These are phyloP conservation scores for Corylus americana DNA, from an alignment of 306 rosid genomes.

Conservation along the genomic window DNA sequence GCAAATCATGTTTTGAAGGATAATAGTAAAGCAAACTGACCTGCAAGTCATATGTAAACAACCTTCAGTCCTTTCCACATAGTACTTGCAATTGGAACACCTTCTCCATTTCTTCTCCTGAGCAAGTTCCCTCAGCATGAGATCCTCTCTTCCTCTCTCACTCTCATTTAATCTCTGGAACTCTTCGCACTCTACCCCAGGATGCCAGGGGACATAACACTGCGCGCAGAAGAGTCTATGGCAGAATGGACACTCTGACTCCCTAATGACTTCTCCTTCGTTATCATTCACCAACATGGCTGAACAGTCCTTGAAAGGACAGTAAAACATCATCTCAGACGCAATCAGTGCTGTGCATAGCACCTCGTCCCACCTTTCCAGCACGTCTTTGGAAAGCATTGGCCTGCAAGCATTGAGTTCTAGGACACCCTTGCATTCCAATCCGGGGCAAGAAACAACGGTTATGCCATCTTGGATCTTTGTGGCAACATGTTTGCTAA, in stretches of 20 bases:
- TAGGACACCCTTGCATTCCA: constrained; percentile 38
- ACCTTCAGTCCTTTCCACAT: constrained; percentile 49
- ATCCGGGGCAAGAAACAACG: constrained; percentile 47
- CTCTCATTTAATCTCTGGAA: constrained; percentile 35
- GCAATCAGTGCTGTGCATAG: constrained; percentile 38
- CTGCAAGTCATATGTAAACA: constrained; percentile 63
- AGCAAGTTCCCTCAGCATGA: constrained; percentile 50
- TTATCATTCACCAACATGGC: constrained; percentile 25
- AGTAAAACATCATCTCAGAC: constrained; percentile 32
- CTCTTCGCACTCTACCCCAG: constrained; percentile 44
- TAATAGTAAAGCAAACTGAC: constrained; percentile 26
- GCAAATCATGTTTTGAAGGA: not conserved
- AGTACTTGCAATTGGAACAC: constrained; percentile 54
- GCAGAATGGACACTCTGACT: not conserved
- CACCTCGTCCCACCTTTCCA: constrained; percentile 47
- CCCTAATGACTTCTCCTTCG: not conserved
- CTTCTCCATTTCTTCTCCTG: constrained; percentile 40
- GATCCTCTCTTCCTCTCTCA: constrained; percentile 47
- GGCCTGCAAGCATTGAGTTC: constrained; percentile 44
- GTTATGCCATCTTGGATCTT: constrained; percentile 48
- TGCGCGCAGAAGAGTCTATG: constrained; percentile 36
- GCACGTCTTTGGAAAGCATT: constrained; percentile 39
- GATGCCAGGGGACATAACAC: constrained; percentile 67
- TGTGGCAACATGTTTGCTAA: constrained; percentile 46
- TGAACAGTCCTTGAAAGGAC: constrained; percentile 51